These are phyloP conservation scores for Penicillium oxalicum DNA, from an alignment of 2,329 filamentous ascomycete genomes.

Conservation along the genomic window DNA sequence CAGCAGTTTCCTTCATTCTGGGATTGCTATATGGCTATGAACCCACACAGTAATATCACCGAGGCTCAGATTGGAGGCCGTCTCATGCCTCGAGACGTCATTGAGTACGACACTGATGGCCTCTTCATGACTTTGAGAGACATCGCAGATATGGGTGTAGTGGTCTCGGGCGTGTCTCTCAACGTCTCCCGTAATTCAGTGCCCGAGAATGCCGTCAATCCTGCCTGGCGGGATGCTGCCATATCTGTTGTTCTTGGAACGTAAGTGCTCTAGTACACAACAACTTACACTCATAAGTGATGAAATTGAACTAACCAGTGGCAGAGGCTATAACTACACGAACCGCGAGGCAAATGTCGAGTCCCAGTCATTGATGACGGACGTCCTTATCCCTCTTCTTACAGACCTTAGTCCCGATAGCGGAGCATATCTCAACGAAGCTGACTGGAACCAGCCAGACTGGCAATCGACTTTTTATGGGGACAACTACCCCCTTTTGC, in stretches of 20 bases:
- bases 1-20: conserved; percentile 43
- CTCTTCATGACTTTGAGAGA: conserved; percentile 2
- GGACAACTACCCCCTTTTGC: conserved; percentile 5
- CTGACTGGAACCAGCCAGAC: conserved; percentile 17
- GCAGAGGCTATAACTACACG: conserved; percentile 8
- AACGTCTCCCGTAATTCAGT: conserved; percentile 6
- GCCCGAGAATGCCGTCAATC: conserved; percentile 11
- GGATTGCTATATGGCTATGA: conserved; percentile 70
- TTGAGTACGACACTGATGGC: conserved; percentile 3
- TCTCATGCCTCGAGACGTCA: conserved; percentile 12
- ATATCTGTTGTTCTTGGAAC: conserved; percentile 7
- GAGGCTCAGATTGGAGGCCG: conserved; percentile 15
- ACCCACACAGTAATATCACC: conserved; percentile 30
- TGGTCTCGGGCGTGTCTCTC: conserved; percentile 11
- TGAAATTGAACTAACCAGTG: too few species aligned
- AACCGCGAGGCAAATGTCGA: background rate
- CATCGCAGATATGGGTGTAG: conserved; percentile 3
- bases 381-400: conserved; percentile 6
- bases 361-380: conserved; percentile 5
- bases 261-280: background rate
- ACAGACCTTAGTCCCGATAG: conserved; percentile 9
- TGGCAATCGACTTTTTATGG: conserved; percentile 21
- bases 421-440: conserved; percentile 23
- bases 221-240: conserved; percentile 9
- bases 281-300: background rate